Base-by-base conservation (phyloP, 2,329 filamentous ascomycete species). In the Macrophomina pseudophaseolina region DNA sequence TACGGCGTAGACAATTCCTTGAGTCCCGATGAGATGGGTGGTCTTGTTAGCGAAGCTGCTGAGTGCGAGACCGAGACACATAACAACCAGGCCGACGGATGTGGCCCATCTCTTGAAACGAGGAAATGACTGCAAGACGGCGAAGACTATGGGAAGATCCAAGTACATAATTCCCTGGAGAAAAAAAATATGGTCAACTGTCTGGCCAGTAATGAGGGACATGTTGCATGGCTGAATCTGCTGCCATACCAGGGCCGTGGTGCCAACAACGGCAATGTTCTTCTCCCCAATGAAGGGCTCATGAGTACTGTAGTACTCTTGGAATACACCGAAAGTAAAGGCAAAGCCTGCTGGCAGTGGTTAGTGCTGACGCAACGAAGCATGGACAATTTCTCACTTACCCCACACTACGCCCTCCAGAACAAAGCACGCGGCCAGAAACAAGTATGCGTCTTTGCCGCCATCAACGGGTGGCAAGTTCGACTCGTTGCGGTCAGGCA, bases 291-390 rank as follows among this genome's bases (percentile, higher is more conserved):
- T 77, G 65, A 91, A 91, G 1, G 86, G 85, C 4, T 82, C 82
- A 67, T 88, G 82, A 1, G 80, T 84, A 42, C 81, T 84, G 74
- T 92, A 92, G 75, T 90, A 90, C 62, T 89, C 84, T 70, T 91
- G 88, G 72, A 92, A 91, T 30, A 92, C 83, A 51, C 90, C 90
- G 73, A 89, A 92, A 0, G 88, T 84, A 66, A 88, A 88, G 0
- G 88, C 86, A 66, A 91, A 91, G 2, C 89, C 88, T 90, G 33
- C 0, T 68, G 23, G 35, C 51, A 7, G 12, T n/a, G n/a, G 40
- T 73, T 46, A 73, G 62, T 28, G 4, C 30, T 32, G 2, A 16
- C n/a, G 42, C n/a, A 51, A 3, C 14, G 5, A 5, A 30, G 14
- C 16, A 23, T 14, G 18, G 5, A 16, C 28, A 30, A 7, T 12